These are phyloP conservation scores for Pythium vanterpoolii DNA, from an alignment of 352 stramenopile species.

Conservation along the genomic window DNA sequence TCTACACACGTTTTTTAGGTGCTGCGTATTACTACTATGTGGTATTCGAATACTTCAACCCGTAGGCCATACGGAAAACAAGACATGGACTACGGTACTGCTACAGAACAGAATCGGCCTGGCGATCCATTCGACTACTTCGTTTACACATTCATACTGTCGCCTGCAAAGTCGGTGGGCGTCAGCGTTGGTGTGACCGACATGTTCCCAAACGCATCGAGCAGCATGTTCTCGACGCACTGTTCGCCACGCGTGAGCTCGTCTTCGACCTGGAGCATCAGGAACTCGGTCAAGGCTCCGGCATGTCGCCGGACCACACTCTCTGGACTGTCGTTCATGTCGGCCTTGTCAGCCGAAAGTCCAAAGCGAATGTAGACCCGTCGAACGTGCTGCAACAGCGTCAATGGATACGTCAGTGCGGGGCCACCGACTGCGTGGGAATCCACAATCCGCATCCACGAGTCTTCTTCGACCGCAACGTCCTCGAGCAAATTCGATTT, in stretches of 20 bases:
- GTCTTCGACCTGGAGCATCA: constrained; percentile 15
- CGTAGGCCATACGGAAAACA: too few relatives aligned
- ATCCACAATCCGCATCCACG: constrained; percentile 6
- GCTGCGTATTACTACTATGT: too few relatives aligned
- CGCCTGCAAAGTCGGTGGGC: neutral
- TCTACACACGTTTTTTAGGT: too few relatives aligned
- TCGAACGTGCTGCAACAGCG: constrained; percentile 10
- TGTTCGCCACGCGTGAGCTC: constrained; percentile 10
- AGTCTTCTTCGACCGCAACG: constrained; percentile 10
- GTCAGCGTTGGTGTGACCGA: neutral
- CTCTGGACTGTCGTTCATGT: neutral
- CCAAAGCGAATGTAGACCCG: neutral
- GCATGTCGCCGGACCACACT: neutral
- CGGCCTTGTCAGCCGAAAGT: neutral
- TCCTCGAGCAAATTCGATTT: constrained; percentile 2
- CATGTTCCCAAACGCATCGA: neutral
- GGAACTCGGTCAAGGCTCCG: constrained; percentile 4
- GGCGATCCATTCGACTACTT: neutral
- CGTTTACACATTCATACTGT: neutral
- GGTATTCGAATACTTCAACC: too few relatives aligned
- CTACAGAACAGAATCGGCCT: too few relatives aligned
- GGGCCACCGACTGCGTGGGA: neutral
- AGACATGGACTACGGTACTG: too few relatives aligned
- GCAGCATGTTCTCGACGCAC: constrained; percentile 7
- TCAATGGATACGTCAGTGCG: constrained; percentile 1